These are phyloP conservation scores for Aureobasidium subglaciale DNA, from an alignment of 2,329 filamentous ascomycete species.

Conservation along the genomic window DNA sequence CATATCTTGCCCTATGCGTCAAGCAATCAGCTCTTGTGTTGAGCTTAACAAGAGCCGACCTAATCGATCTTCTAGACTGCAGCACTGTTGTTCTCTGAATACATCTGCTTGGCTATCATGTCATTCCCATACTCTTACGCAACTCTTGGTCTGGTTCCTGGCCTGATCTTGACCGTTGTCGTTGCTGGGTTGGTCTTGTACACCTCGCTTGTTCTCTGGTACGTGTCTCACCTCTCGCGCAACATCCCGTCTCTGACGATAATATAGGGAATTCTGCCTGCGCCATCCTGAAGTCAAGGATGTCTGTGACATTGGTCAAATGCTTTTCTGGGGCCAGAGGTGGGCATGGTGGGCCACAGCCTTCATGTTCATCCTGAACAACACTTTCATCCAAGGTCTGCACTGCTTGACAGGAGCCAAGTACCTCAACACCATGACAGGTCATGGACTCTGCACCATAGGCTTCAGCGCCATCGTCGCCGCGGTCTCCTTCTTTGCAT, in stretches of 20 bases:
- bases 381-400: slow-evolving; percentile 81
- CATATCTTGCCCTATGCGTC: neutral
- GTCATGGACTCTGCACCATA: slow-evolving; percentile 67
- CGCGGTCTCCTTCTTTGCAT: slow-evolving; percentile 68
- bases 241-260: neutral
- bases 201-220: slow-evolving; percentile 64
- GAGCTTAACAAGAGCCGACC: neutral
- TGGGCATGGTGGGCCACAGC: slow-evolving; percentile 65
- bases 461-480: slow-evolving; percentile 69
- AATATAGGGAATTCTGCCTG: slow-evolving; percentile 73
- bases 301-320: slow-evolving; percentile 92
- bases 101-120: slow-evolving; percentile 91
- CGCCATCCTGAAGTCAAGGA: slow-evolving; percentile 86
- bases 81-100: slow-evolving; percentile 84
- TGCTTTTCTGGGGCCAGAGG: slow-evolving; percentile 79
- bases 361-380: slow-evolving; percentile 88
- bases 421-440: slow-evolving; percentile 83
- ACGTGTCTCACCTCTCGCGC: slow-evolving; percentile 24
- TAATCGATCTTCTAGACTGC: slow-evolving; percentile 54
- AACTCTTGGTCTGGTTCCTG: slow-evolving; percentile 76
- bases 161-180: slow-evolving; percentile 72
- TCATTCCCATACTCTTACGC: slow-evolving; percentile 93
- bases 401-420: slow-evolving; percentile 80
- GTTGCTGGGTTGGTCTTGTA: slow-evolving; percentile 76
- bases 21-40: neutral